A percentile compares a stretch with the other conserved stretches of the same genome.
Evolutionary conservation across 352 stramenopile species (phyloP).

Genomic region (Phytophthora quininea): DNA sequence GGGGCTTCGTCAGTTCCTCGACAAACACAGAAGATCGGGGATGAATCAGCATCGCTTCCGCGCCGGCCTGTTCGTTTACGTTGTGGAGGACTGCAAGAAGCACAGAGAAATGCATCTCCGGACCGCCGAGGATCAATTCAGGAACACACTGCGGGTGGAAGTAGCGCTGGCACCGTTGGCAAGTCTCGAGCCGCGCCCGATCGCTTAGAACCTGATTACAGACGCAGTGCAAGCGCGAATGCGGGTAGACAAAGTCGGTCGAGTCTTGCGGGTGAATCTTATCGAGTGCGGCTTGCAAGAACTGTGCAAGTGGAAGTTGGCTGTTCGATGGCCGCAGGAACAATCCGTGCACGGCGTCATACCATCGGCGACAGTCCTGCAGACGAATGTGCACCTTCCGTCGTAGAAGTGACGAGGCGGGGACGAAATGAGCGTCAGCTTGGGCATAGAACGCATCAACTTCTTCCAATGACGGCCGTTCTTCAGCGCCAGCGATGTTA

Average conservation of each 20-base stretch:
- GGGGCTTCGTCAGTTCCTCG: constrained; percentile 61
- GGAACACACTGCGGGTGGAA: constrained; percentile 71
- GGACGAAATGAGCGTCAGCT: constrained; percentile 65
- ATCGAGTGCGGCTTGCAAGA: constrained; percentile 51
- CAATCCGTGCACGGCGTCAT: constrained; percentile 48
- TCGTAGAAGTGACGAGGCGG: constrained; percentile 61
- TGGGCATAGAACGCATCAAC: constrained; percentile 57
- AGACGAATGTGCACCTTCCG: constrained; percentile 66
- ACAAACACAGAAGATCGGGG: constrained; percentile 75
- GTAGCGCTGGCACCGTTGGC: constrained; percentile 49
- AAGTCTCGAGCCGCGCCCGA: constrained; percentile 53
- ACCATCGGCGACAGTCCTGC: constrained; percentile 77
- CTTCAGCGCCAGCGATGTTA: constrained; percentile 12
- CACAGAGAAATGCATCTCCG: constrained; percentile 24
- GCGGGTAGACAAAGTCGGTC: constrained; percentile 6
- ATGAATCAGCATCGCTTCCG: not conserved
- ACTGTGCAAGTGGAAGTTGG: constrained; percentile 40
- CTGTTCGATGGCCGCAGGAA: constrained; percentile 60
- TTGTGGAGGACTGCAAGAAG: constrained; percentile 17
- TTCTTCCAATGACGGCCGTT: constrained; percentile 50
- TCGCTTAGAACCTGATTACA: constrained; percentile 74
- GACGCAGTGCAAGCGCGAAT: constrained; percentile 60
- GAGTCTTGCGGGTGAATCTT: constrained; percentile 22
- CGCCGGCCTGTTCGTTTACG: constrained; percentile 14
- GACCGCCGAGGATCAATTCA: constrained; percentile 17